These are phyloP conservation scores for Neurospora sp. DNA, from an alignment of 495 filamentous ascomycete species.

Conservation along the genomic window DNA sequence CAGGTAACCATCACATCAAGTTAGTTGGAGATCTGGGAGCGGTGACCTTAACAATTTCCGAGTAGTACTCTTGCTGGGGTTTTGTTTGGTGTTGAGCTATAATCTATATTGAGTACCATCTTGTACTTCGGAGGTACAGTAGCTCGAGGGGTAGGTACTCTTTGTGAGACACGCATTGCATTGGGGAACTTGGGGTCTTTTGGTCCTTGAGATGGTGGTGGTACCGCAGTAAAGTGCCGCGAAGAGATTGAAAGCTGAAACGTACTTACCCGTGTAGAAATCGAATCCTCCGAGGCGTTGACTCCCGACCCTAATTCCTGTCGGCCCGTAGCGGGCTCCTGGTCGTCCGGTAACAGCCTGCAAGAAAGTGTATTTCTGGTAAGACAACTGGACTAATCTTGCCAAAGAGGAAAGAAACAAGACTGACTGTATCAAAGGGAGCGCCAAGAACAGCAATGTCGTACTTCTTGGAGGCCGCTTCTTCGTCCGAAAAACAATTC, in stretches of 20 bases:
- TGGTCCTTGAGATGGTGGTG: not conserved
- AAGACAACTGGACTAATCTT: not conserved
- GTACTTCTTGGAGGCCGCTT: conserved; percentile 44
- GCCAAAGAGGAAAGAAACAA: not conserved
- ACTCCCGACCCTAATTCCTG: conserved; percentile 66
- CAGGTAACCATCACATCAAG: not conserved
- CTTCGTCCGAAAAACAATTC: conserved; percentile 62
- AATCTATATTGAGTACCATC: not conserved
- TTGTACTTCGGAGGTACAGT: not conserved
- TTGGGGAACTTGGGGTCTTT: not conserved
- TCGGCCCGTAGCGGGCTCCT: conserved; percentile 75
- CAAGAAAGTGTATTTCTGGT: not conserved
- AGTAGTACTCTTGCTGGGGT: not conserved
- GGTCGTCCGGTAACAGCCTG: conserved; percentile 35
- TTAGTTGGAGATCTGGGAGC: not conserved
- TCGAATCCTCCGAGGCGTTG: conserved; percentile 19
- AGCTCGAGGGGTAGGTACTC: not conserved
- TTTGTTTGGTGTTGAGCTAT: not conserved
- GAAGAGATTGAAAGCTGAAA: not conserved
- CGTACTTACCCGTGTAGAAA: conserved; percentile 20
- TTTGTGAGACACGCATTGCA: not conserved
- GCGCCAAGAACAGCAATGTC: conserved; percentile 77
- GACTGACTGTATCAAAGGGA: conserved; percentile 39
- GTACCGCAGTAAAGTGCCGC: not conserved
- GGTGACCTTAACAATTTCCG: not conserved